Percentiles rank a stretch among this genome's conserved stretches.
phyloP scores from a whole-genome alignment of 2,329 filamentous ascomycete genomes.

The Aureobasidium leucospermi region DNA sequence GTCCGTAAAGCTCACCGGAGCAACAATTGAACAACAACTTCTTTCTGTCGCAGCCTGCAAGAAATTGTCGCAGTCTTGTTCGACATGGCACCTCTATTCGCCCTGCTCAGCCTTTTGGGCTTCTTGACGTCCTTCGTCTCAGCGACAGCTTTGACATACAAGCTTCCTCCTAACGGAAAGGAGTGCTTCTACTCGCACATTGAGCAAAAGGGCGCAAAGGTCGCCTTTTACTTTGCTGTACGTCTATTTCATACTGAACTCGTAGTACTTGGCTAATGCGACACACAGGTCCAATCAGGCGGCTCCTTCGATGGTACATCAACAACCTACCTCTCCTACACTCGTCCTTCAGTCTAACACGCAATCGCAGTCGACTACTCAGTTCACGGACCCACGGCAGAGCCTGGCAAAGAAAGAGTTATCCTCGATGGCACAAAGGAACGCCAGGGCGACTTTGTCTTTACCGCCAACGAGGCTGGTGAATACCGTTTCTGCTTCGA shows the following conservation, averaged over 20 bases:
- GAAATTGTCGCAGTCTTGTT: background rate
- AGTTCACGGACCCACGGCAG: conserved; percentile 65
- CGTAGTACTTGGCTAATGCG: background rate
- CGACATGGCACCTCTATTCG: conserved; percentile 22
- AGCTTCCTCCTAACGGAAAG: conserved; percentile 81
- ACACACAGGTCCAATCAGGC: conserved; percentile 80
- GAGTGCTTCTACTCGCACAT: conserved; percentile 89
- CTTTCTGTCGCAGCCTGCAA: background rate
- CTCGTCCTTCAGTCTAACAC: background rate
- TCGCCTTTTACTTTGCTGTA: conserved; percentile 98
- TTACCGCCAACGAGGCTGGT: conserved; percentile 78
- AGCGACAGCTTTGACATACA: conserved; percentile 91
- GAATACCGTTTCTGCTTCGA: conserved; percentile 98
- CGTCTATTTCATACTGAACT: conserved; percentile 26
- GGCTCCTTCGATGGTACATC: conserved; percentile 61
- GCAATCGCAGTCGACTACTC: conserved; percentile 65
- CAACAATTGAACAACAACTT: background rate
- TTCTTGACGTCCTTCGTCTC: conserved; percentile 65
- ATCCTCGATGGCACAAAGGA: conserved; percentile 84
- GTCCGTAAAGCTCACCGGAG: background rate
- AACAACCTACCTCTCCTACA: background rate
- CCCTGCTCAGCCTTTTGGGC: conserved; percentile 40
- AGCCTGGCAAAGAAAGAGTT: conserved; percentile 51
- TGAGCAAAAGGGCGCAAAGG: conserved; percentile 72
- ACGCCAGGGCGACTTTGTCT: conserved; percentile 95